Evolutionary conservation across 2,329 filamentous ascomycete species (phyloP), one percentile per base, ranked within the genome.

Genomic region (Aciculosporium take): DNA sequence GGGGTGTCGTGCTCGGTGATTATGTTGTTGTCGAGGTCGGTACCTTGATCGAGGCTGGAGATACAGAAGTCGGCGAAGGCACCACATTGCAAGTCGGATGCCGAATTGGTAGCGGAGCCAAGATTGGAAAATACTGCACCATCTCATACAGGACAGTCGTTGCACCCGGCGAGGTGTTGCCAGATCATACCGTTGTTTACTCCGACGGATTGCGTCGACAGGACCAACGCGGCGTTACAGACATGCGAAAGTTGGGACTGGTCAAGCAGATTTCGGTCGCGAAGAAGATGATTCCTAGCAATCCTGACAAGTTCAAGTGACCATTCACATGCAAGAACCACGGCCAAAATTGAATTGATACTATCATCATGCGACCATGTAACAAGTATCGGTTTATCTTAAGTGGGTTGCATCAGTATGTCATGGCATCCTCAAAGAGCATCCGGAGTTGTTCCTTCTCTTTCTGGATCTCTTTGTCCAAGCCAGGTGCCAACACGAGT

Each of bases 401-500:
- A 28, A 8, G 23, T 24, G 18, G 32, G 1, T 37, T 20, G 27
- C 15, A 37, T 49, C 49, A 63, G 45, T 64, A 57, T 39, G 50
- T 51, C 64, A 76, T 59, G 5, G 72, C 65, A 40, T 67, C 59
- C 54, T 87, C 82, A 60, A 89, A 84, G 48, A 91, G 56, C 9
- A 56, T 60, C 47, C 76, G 70, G 52, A 91, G 60, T 61, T 88
- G 80, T 42, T 84, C 81, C 58, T 72, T 77, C 60, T 89, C 83
- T 37, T 69, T 66, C 52, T 79, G 69, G 36, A 84, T 59, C 54
- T 87, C 81, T 49, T 71, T 73, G 30, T 74, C 76, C 53, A 98
- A 60, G 21, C 75, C 87, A 1, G 91, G 93, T 24, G 91, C 91
- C 47, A 98, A 64, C 81, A 88, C 91, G 54, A 98, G 60, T 42